Percentiles rank a stretch among this genome's conserved stretches.
These are phyloP conservation scores for Penicillium canariense DNA, from an alignment of 495 filamentous ascomycete genomes.

Conservation along the genomic window DNA sequence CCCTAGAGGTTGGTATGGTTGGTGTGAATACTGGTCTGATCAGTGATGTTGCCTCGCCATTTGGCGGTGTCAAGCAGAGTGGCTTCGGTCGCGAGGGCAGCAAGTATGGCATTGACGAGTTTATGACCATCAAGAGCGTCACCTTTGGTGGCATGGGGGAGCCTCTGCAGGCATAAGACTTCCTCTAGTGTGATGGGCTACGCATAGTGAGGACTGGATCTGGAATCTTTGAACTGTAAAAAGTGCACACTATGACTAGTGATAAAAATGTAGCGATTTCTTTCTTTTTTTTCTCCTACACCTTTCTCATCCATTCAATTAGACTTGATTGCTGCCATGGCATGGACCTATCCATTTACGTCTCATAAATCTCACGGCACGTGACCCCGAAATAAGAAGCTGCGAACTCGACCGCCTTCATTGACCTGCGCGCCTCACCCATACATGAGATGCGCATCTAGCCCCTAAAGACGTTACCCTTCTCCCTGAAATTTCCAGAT, in stretches of 20 bases:
- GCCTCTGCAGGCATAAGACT: conserved; percentile 42
- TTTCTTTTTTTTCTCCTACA: too few relatives aligned
- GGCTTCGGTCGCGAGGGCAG: conserved; percentile 93
- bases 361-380: background rate
- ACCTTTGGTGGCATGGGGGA: conserved; percentile 76
- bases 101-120: conserved; percentile 89
- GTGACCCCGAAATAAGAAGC: background rate
- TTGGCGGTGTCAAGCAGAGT: conserved; percentile 91
- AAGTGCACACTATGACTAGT: too few relatives aligned
- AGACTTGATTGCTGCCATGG: too few relatives aligned
- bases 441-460: background rate
- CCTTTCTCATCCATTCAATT: too few relatives aligned
- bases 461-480: background rate
- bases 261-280: too few relatives aligned
- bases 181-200: background rate
- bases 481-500: background rate
- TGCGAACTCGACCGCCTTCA: conserved; percentile 8
- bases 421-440: background rate
- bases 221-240: background rate
- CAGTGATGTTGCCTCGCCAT: conserved; percentile 78
- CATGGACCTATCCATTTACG: too few relatives aligned
- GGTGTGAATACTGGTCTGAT: conserved; percentile 83
- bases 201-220: background rate
- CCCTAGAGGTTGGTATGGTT: conserved; percentile 87
- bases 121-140: conserved; percentile 81